Percentiles rank a stretch among this genome's conserved stretches.
Evolutionary conservation across 2,329 filamentous ascomycete species (phyloP).

Genomic region (Rutstroemia sydowiana): DNA sequence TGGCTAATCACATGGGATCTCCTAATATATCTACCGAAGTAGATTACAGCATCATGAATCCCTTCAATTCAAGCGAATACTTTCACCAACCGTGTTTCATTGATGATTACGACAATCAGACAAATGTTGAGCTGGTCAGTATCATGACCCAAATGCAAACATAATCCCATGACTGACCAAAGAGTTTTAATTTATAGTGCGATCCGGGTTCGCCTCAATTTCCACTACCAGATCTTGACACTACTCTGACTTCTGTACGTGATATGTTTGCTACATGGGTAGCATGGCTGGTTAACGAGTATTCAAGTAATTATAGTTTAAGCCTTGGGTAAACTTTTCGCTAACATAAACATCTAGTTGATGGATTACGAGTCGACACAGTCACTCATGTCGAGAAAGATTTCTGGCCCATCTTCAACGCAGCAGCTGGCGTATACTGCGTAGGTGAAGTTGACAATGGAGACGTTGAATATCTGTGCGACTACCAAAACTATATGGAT

Average conservation of each 20-base stretch:
- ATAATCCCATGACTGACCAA: not conserved
- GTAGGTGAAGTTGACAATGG: slow-evolving; percentile 55
- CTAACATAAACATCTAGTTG: slow-evolving; percentile 24
- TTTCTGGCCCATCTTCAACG: slow-evolving; percentile 48
- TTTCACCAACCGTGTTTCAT: slow-evolving; percentile 30
- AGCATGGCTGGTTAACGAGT: slow-evolving; percentile 22
- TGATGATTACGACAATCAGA: slow-evolving; percentile 33
- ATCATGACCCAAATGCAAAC: not conserved
- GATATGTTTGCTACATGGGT: slow-evolving; percentile 23
- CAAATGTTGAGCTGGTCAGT: slow-evolving; percentile 12
- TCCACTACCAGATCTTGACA: slow-evolving; percentile 27
- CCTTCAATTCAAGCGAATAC: slow-evolving; percentile 33
- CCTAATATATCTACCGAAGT: slow-evolving; percentile 29
- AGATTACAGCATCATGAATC: slow-evolving; percentile 32
- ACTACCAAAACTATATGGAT: slow-evolving; percentile 46
- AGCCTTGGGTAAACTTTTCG: not conserved
- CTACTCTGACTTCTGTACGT: slow-evolving; percentile 21
- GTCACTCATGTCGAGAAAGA: slow-evolving; percentile 39
- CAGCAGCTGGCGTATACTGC: slow-evolving; percentile 47
- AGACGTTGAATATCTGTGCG: slow-evolving; percentile 44
- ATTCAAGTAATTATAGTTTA: slow-evolving; percentile 17
- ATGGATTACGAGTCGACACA: slow-evolving; percentile 44
- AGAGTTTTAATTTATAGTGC: slow-evolving; percentile 9
- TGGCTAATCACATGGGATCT: slow-evolving; percentile 41
- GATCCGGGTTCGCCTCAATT: slow-evolving; percentile 25